Base-by-base conservation (phyloP, 2,329 filamentous ascomycete species). In the Trichoderma semiorbis region DNA sequence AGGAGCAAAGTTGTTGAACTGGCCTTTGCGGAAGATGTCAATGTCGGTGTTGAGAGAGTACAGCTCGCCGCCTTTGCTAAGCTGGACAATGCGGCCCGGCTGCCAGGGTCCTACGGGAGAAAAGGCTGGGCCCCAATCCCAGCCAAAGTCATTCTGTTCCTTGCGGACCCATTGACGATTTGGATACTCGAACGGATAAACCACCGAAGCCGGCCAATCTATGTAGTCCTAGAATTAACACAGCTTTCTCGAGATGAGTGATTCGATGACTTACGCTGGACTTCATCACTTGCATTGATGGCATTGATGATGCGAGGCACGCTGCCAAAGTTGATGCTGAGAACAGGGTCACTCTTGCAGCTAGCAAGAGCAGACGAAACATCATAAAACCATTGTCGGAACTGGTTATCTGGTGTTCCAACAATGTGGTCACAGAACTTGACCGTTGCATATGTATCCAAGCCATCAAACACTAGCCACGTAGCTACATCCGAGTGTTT, bases 91-190 rank as follows among this genome's bases (percentile, higher is more conserved):
- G 76, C 85, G 88, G 1, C 86, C 88, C 55, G 88, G 85, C 73
- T 87, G 83, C 89, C 89, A 91, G 7, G 88, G 86, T 3, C 89
- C 89, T n/a, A 87, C 86, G 0, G 89, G 88, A n/a, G 85, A 83
- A 76, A 91, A 89, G 0, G 86, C 87, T 11, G 87, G 87, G 11
- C 87, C 87, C 88, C 88, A 89, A 72, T 90, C 88, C 89, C 89
- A 91, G 2, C 89, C 89, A 77, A 90, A 90, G 76, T 90, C 88
- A 8, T 83, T 87, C 76, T 90, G 86, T 75, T 90, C 85, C 76
- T 91, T 90, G 34, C 89, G 83, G 43, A 90, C 85, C 61, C 72
- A 75, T 39, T 71, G 73, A 3, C 75, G 73, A 34, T 75, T 69
- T 14, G 74, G 74, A 65, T 75, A 75, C 62, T 74, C 74, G 36